Conservation (phyloP, 106 monocot genomes). For the Phalaenopsis aphrodite region DNA sequence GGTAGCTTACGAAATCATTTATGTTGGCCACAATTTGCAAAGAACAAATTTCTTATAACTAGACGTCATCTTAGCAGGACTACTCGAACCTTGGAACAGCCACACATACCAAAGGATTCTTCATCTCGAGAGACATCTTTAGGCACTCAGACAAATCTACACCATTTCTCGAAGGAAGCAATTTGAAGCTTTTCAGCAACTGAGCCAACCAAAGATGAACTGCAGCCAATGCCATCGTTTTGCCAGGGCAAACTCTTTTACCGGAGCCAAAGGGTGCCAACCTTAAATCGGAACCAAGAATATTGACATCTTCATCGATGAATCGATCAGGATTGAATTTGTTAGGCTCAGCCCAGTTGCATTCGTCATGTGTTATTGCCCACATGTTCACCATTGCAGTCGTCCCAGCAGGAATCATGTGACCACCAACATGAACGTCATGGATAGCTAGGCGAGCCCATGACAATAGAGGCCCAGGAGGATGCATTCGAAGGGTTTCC, state of each 20-base stretch:
- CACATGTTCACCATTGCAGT: slow-evolving; percentile 33
- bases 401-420: slow-evolving; percentile 15
- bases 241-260: slow-evolving; percentile 25
- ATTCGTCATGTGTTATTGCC: slow-evolving; percentile 16
- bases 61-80: background rate
- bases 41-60: background rate
- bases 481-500: slow-evolving; percentile 18
- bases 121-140: slow-evolving; percentile 24
- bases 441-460: slow-evolving; percentile 23
- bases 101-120: slow-evolving; percentile 15
- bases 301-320: slow-evolving; percentile 7
- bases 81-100: slow-evolving; percentile 4
- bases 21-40: background rate
- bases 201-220: slow-evolving; percentile 20
- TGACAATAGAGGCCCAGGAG: slow-evolving; percentile 22
- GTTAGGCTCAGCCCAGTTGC: background rate
- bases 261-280: slow-evolving; percentile 21
- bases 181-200: slow-evolving; percentile 19
- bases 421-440: slow-evolving; percentile 13
- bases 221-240: slow-evolving; percentile 18
- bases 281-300: slow-evolving; percentile 18
- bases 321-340: slow-evolving; percentile 22
- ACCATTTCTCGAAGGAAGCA: background rate
- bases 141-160: slow-evolving; percentile 15
- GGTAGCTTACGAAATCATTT: too few relatives aligned